Conservation (phyloP, 345 rosid species). For the Trapa incisa region DNA sequence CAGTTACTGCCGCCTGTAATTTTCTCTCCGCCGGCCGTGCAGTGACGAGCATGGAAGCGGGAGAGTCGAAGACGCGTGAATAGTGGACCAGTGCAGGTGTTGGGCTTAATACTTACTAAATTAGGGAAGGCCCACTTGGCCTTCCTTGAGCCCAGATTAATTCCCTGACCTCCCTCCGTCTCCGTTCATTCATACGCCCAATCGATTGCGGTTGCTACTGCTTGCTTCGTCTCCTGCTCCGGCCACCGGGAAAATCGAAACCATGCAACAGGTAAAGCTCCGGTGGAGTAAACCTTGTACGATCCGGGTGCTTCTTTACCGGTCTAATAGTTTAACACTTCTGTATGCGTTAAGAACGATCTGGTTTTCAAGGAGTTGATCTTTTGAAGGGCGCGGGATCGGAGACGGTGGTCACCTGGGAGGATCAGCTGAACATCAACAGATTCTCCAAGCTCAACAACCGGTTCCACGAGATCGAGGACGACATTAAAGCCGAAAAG, state of each 20-base stretch:
- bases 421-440: slow-evolving; percentile 92
- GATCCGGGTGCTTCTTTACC: neutral
- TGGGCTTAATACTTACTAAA: slow-evolving; percentile 10
- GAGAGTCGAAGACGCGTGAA: slow-evolving; percentile 39
- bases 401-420: slow-evolving; percentile 87
- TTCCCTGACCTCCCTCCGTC: neutral
- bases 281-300: too few relatives aligned
- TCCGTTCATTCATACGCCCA: neutral
- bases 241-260: neutral
- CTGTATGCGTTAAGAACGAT: neutral
- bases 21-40: too few relatives aligned
- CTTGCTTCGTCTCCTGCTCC: neutral
- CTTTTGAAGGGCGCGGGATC: slow-evolving; percentile 62
- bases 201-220: neutral
- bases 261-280: slow-evolving; percentile 14
- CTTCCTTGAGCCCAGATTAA: neutral
- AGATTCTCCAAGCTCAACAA: slow-evolving; percentile 75
- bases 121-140: too few relatives aligned
- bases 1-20: too few relatives aligned
- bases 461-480: slow-evolving; percentile 71
- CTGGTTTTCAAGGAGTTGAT: neutral
- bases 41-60: slow-evolving; percentile 43
- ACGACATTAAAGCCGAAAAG: slow-evolving; percentile 76
- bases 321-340: neutral
- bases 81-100: slow-evolving; percentile 57